Conservation (phyloP, 2,329 filamentous ascomycete species). For the Neofusicoccum sp. region DNA sequence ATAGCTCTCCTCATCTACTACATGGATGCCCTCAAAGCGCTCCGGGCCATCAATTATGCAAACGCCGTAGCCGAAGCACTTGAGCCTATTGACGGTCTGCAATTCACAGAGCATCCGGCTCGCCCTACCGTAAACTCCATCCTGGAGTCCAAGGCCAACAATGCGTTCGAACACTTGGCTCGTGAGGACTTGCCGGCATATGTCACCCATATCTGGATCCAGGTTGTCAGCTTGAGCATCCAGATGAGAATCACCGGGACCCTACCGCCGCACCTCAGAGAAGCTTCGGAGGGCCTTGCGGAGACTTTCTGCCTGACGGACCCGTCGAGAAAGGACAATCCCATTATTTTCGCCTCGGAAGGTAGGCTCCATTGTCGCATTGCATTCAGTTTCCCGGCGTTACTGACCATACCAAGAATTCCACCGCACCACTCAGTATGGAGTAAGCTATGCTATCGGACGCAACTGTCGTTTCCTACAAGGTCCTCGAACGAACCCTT, state of each 20-base stretch:
- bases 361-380: slow-evolving; percentile 45
- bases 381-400: no score
- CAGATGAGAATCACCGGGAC: slow-evolving; percentile 66
- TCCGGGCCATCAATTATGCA: slow-evolving; percentile 68
- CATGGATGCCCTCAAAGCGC: slow-evolving; percentile 67
- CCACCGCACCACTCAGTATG: slow-evolving; percentile 71
- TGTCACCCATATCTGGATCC: slow-evolving; percentile 66
- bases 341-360: slow-evolving; percentile 74
- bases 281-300: slow-evolving; percentile 71
- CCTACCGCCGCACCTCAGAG: slow-evolving; percentile 60
- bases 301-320: slow-evolving; percentile 78
- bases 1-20: slow-evolving; percentile 69
- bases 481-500: slow-evolving; percentile 66
- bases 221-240: slow-evolving; percentile 68
- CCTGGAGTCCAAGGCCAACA: slow-evolving; percentile 62
- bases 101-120: slow-evolving; percentile 54
- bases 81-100: slow-evolving; percentile 54
- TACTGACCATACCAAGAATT: slow-evolving; percentile 57
- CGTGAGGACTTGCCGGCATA: slow-evolving; percentile 70
- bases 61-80: slow-evolving; percentile 66
- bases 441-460: slow-evolving; percentile 69
- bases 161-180: slow-evolving; percentile 64
- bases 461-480: slow-evolving; percentile 78
- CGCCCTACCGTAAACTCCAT: slow-evolving; percentile 56
- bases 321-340: slow-evolving; percentile 69